Evolutionary conservation across 176 grass and related monocot species (phyloP).

Genomic region (Oryza punctata): DNA sequence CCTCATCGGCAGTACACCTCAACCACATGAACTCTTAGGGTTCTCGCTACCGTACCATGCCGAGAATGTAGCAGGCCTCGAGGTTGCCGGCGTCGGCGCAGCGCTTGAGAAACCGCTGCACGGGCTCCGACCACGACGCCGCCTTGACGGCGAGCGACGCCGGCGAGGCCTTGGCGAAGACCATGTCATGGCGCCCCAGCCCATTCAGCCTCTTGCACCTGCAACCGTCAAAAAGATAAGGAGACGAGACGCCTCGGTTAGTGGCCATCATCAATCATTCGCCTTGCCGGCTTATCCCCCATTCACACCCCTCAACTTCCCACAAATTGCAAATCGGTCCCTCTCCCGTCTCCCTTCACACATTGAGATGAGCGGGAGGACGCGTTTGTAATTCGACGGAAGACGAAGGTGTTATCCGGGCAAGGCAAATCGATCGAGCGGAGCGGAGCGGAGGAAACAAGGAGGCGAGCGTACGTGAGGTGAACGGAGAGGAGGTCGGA

Average conservation of each 20-base stretch:
- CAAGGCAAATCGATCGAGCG: not conserved
- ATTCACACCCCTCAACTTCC: not conserved
- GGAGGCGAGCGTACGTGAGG: conserved; percentile 44
- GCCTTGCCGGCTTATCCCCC: not conserved
- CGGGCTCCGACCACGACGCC: conserved; percentile 61
- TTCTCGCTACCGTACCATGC: conserved; percentile 55
- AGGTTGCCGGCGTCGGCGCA: conserved; percentile 68
- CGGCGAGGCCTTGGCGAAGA: conserved; percentile 63
- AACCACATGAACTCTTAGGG: not conserved
- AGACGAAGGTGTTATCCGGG: not conserved
- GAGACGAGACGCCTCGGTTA: not conserved
- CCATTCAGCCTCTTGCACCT: conserved; percentile 73
- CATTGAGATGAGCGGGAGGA: not conserved
- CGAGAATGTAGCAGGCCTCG: conserved; percentile 82
- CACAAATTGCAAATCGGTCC: not conserved
- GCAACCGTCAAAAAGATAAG: conserved; percentile 16
- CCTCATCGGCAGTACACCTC: not conserved
- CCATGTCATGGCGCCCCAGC: conserved; percentile 43
- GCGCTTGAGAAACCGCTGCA: conserved; percentile 57
- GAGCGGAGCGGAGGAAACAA: not conserved
- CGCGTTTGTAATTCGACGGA: not conserved
- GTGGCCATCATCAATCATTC: not conserved
- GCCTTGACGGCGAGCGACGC: conserved; percentile 57
- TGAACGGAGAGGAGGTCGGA: conserved; percentile 62
- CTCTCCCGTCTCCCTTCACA: not conserved